phyloP scores from a whole-genome alignment of 495 filamentous ascomycete species.

The Penicillium samsonianum region DNA sequence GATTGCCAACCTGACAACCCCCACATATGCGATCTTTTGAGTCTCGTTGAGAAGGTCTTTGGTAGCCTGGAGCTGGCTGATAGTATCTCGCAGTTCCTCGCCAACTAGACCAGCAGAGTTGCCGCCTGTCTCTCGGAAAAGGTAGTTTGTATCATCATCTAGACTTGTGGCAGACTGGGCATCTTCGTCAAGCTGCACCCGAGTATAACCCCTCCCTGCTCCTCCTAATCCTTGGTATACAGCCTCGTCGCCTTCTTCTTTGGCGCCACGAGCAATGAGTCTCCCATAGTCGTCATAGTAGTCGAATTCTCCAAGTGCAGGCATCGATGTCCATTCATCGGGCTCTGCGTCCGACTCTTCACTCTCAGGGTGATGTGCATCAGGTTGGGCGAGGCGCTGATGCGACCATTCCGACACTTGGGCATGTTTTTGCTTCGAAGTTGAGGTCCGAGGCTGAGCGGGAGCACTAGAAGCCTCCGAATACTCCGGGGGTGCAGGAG shows the following conservation, averaged over 20 bases:
- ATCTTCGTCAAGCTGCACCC: slow-evolving; percentile 92
- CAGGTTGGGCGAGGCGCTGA: slow-evolving; percentile 69
- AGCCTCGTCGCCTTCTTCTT: slow-evolving; percentile 68
- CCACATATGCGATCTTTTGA: slow-evolving; percentile 95
- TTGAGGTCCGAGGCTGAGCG: slow-evolving; percentile 19
- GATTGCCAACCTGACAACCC: slow-evolving; percentile 77
- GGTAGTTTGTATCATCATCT: slow-evolving; percentile 95
- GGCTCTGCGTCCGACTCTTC: slow-evolving; percentile 54
- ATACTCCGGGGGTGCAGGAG: slow-evolving; percentile 17
- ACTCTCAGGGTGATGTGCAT: slow-evolving; percentile 44
- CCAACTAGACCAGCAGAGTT: slow-evolving; percentile 67
- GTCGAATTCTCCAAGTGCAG: slow-evolving; percentile 85
- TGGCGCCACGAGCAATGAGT: slow-evolving; percentile 76
- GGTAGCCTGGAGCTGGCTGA: slow-evolving; percentile 91
- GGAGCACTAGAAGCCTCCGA: slow-evolving; percentile 8
- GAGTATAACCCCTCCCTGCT: slow-evolving; percentile 91
- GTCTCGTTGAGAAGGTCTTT: slow-evolving; percentile 94
- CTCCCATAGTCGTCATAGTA: slow-evolving; percentile 93
- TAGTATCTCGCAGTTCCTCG: slow-evolving; percentile 78
- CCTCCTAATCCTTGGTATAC: slow-evolving; percentile 77
- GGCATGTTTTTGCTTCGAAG: slow-evolving; percentile 23
- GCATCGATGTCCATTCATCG: slow-evolving; percentile 88
- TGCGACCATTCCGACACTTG: slow-evolving; percentile 86
- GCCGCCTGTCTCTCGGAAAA: slow-evolving; percentile 72
- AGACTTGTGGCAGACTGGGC: slow-evolving; percentile 89